Evolutionary conservation across 2,329 filamentous ascomycete genomes (phyloP).

Genomic region (Colletotrichum paranaense): DNA sequence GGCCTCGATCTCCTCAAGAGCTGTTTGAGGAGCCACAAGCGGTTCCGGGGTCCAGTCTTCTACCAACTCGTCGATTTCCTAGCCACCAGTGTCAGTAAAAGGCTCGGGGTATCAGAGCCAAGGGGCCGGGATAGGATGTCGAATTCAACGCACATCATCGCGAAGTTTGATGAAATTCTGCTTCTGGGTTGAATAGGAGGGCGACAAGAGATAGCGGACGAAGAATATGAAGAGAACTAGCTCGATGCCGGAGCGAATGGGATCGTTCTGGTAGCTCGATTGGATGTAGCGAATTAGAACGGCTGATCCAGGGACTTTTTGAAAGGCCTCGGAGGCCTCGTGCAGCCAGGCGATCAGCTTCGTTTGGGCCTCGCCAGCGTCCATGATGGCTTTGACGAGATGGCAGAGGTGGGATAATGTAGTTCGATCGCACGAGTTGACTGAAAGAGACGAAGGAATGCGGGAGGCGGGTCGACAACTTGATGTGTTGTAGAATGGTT

Average conservation of each 20-base stretch:
- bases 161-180: slow-evolving; percentile 89
- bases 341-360: slow-evolving; percentile 64
- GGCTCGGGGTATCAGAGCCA: neutral
- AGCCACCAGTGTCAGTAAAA: slow-evolving; percentile 41
- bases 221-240: slow-evolving; percentile 95
- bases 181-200: slow-evolving; percentile 91
- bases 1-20: slow-evolving; percentile 82
- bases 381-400: slow-evolving; percentile 57
- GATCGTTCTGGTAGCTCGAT: slow-evolving; percentile 97
- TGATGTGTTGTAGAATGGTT: neutral
- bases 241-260: slow-evolving; percentile 92
- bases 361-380: slow-evolving; percentile 70
- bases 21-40: slow-evolving; percentile 78
- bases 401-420: neutral
- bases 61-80: slow-evolving; percentile 95
- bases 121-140: neutral
- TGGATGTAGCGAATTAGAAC: slow-evolving; percentile 96
- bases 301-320: slow-evolving; percentile 91
- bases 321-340: slow-evolving; percentile 74
- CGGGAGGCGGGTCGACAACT: neutral
- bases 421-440: neutral
- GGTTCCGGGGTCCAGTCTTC: slow-evolving; percentile 98
- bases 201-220: slow-evolving; percentile 90
- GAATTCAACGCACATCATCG: slow-evolving; percentile 69
- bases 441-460: neutral